Conservation (phyloP, 805 yeast genomes). For the Myxozyma geophila region DNA sequence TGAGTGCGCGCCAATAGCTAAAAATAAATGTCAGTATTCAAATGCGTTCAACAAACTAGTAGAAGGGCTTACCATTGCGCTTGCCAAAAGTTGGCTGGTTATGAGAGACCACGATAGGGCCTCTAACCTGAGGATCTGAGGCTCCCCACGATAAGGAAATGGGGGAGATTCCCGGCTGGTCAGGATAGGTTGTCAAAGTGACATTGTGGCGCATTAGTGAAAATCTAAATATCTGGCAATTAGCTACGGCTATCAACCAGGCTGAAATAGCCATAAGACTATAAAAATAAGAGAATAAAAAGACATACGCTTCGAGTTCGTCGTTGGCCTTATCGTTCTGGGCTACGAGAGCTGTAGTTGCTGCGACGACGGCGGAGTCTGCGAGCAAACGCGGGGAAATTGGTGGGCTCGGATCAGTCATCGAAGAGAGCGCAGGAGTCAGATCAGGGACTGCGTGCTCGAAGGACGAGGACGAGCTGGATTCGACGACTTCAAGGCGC, state of each 20-base stretch:
- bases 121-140: slow-evolving; percentile 52
- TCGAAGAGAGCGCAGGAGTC: slow-evolving; percentile 11
- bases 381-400: slow-evolving; percentile 30
- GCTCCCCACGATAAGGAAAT: slow-evolving; percentile 60
- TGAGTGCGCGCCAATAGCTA: slow-evolving; percentile 61
- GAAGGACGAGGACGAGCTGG: neutral
- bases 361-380: slow-evolving; percentile 2
- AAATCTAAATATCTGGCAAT: neutral
- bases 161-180: slow-evolving; percentile 56
- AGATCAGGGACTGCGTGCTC: slow-evolving; percentile 11
- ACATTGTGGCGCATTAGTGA: slow-evolving; percentile 39
- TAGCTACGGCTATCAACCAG: neutral
- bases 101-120: slow-evolving; percentile 61
- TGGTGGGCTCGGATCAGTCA: slow-evolving; percentile 30
- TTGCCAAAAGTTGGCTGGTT: slow-evolving; percentile 53
- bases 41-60: neutral
- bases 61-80: slow-evolving; percentile 54
- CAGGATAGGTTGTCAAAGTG: slow-evolving; percentile 58
- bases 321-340: neutral
- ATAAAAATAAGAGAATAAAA: neutral
- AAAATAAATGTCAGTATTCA: neutral
- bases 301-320: neutral
- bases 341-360: neutral
- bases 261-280: neutral
- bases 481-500: slow-evolving; percentile 18